Conservation (phyloP, 164 flowering plant species). For the Vitis riparia region DNA sequence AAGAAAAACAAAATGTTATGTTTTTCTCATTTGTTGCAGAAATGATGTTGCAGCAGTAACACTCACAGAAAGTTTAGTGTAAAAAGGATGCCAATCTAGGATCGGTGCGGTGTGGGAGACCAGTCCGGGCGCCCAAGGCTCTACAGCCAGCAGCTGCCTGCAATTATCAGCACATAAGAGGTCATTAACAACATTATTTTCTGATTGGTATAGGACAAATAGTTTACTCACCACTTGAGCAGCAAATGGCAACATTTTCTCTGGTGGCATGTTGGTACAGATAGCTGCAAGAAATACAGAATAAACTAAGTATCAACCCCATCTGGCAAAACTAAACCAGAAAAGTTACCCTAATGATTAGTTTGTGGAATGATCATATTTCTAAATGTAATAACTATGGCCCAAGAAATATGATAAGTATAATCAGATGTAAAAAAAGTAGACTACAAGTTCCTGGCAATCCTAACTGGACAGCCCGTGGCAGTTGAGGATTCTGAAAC, state of each 20-base stretch:
- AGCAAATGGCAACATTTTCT: constrained; percentile 90
- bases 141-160: constrained; percentile 84
- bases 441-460: background rate
- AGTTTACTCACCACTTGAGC: constrained; percentile 73
- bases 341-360: too few species aligned
- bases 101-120: constrained; percentile 72
- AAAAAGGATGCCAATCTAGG: constrained; percentile 58
- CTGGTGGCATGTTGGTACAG: constrained; percentile 75
- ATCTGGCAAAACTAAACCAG: too few species aligned
- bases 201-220: background rate
- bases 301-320: background rate
- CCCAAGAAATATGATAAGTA: too few species aligned
- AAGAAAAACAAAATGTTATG: background rate
- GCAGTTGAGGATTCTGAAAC: too few species aligned
- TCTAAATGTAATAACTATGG: too few species aligned
- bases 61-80: background rate
- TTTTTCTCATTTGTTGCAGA: background rate
- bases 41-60: background rate
- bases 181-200: background rate
- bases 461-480: too few species aligned
- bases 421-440: background rate
- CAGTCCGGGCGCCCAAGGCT: constrained; percentile 84
- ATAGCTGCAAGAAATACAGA: constrained; percentile 43
- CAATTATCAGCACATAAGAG: constrained; percentile 12
- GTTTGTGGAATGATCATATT: too few species aligned